phyloP scores from a whole-genome alignment of 257 asterid species.

The Linderniella brevidens region DNA sequence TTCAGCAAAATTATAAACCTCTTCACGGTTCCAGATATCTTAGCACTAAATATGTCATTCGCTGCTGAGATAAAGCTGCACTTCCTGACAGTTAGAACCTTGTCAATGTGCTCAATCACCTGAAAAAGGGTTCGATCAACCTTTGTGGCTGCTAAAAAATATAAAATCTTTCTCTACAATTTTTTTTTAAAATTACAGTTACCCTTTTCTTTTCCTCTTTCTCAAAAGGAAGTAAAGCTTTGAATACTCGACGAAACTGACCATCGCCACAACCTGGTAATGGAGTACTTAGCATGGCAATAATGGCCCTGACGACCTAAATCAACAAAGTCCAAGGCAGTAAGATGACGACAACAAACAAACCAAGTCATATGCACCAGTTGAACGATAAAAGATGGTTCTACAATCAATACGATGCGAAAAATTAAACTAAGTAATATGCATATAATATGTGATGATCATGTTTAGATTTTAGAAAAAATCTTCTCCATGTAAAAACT shows the following conservation, averaged over 20 bases:
- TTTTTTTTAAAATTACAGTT: conserved; percentile 1
- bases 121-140: conserved; percentile 13
- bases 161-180: too few species aligned
- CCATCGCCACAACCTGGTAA: conserved; percentile 79
- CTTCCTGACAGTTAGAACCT: conserved; percentile 68
- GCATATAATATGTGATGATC: too few species aligned
- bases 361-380: too few species aligned
- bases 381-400: too few species aligned
- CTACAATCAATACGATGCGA: not conserved
- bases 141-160: too few species aligned
- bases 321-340: not conserved
- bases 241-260: conserved; percentile 58
- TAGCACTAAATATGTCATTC: conserved; percentile 71
- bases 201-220: conserved; percentile 88
- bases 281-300: conserved; percentile 73
- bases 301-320: conserved; percentile 73
- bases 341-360: too few species aligned
- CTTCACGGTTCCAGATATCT: conserved; percentile 83
- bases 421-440: conserved; percentile 8
- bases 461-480: too few species aligned
- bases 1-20: too few species aligned
- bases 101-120: conserved; percentile 80
- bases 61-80: conserved; percentile 87
- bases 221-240: conserved; percentile 72
- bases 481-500: too few species aligned